phyloP scores from a whole-genome alignment of 2,329 filamentous ascomycete species.

The Hawksworthiomyces lignivorus region DNA sequence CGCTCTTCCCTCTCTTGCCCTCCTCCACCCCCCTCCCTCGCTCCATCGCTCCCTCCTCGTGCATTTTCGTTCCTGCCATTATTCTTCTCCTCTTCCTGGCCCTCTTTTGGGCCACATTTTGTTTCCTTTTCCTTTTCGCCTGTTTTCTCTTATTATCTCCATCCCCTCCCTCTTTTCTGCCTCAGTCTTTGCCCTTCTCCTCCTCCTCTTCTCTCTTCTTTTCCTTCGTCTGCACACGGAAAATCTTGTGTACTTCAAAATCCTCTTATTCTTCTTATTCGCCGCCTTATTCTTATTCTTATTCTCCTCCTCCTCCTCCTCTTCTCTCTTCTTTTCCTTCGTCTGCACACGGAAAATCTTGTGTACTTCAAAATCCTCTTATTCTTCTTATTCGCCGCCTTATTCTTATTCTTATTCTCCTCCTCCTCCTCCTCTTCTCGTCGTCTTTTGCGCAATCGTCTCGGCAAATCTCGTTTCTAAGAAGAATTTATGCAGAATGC shows the following conservation, averaged over 20 bases:
- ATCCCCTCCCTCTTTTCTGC: not conserved
- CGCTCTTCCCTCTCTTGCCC: not conserved
- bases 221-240: too few relatives aligned
- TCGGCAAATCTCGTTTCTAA: not conserved
- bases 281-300: not conserved
- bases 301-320: not conserved
- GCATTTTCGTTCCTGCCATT: not conserved
- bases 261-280: not conserved
- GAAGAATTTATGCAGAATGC: not conserved
- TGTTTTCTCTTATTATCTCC: not conserved
- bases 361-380: not conserved
- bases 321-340: not conserved
- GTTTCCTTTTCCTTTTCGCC: not conserved
- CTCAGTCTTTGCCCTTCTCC: not conserved
- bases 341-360: too few relatives aligned
- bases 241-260: too few relatives aligned
- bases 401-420: not conserved
- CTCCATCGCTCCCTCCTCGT: not conserved
- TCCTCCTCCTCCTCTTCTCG: not conserved
- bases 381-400: not conserved
- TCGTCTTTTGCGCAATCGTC: not conserved
- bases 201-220: not conserved
- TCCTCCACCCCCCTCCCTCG: not conserved
- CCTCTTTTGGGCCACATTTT: too few relatives aligned
- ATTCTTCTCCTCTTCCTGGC: too few relatives aligned